Conservation (phyloP, 306 rosid species). For the Inga oerstediana region DNA sequence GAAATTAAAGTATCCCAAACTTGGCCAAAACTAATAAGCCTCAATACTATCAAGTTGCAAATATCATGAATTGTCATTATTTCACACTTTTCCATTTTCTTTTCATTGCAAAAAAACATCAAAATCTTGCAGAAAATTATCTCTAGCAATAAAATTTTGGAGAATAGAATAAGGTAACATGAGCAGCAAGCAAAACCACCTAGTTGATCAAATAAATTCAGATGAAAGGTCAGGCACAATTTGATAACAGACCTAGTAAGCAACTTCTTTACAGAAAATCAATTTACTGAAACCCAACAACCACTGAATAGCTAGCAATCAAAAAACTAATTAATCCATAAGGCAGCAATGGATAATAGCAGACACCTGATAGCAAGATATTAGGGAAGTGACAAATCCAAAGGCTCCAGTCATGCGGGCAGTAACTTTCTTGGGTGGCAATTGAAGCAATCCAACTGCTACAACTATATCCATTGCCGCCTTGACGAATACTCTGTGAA, state of each 20-base stretch:
- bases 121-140: background rate
- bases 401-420: no score
- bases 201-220: no score
- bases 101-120: background rate
- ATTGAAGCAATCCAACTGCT: no score
- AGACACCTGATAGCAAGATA: no score
- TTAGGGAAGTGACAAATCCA: no score
- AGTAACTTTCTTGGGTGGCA: no score
- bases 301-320: constrained; percentile 88
- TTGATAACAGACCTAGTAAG: constrained; percentile 46
- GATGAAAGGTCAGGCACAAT: constrained; percentile 30
- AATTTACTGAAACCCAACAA: constrained; percentile 73
- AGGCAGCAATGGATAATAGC: no score
- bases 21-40: background rate
- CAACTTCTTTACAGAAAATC: constrained; percentile 46
- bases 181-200: background rate
- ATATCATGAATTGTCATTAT: background rate
- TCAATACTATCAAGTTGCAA: background rate
- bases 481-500: no score
- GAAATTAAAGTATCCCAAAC: no score
- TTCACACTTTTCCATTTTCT: background rate
- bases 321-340: constrained; percentile 57
- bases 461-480: no score
- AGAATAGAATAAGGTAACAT: background rate
- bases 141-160: background rate